These are phyloP conservation scores for Daldinia sp. DNA, from an alignment of 2,329 filamentous ascomycete genomes.

Conservation along the genomic window DNA sequence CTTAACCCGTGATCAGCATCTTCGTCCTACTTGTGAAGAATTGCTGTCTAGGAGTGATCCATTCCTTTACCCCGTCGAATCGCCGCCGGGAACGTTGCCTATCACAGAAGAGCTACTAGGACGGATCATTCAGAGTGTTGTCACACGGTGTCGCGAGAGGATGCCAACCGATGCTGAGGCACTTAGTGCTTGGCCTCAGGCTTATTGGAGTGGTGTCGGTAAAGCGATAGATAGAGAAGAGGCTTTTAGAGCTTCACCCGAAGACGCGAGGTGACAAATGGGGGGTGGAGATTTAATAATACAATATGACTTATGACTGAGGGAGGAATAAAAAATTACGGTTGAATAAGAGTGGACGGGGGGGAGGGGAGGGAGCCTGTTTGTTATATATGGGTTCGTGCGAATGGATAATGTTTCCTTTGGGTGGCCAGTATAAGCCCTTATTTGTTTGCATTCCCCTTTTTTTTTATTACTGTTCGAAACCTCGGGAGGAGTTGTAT, in stretches of 20 bases:
- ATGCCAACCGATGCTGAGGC: conserved; percentile 67
- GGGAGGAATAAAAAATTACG: neutral
- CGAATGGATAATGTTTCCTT: conserved; percentile 16
- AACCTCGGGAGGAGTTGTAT: neutral
- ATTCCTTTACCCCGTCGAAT: conserved; percentile 70
- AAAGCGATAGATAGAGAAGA: conserved; percentile 56
- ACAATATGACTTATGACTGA: conserved; percentile 4
- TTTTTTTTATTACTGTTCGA: neutral
- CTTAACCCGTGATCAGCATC: conserved; percentile 67
- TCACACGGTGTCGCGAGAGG: conserved; percentile 64
- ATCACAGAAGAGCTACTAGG: conserved; percentile 69
- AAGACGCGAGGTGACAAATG: conserved; percentile 14
- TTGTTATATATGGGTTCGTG: neutral
- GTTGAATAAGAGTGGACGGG: conserved; percentile 7
- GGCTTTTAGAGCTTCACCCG: neutral
- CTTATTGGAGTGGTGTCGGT: conserved; percentile 67
- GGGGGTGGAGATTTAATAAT: neutral
- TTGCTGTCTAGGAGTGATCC: conserved; percentile 66
- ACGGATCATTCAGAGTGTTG: conserved; percentile 70
- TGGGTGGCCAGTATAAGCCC: conserved; percentile 1
- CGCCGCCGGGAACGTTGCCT: conserved; percentile 62
- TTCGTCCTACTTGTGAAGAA: conserved; percentile 70
- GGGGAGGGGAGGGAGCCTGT: too few species aligned
- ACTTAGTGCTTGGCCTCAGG: conserved; percentile 64
- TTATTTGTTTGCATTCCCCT: conserved; percentile 6